These are phyloP conservation scores for Paramecium tetraurelia DNA, from an alignment of 73 alveolate species.

Conservation along the genomic window DNA sequence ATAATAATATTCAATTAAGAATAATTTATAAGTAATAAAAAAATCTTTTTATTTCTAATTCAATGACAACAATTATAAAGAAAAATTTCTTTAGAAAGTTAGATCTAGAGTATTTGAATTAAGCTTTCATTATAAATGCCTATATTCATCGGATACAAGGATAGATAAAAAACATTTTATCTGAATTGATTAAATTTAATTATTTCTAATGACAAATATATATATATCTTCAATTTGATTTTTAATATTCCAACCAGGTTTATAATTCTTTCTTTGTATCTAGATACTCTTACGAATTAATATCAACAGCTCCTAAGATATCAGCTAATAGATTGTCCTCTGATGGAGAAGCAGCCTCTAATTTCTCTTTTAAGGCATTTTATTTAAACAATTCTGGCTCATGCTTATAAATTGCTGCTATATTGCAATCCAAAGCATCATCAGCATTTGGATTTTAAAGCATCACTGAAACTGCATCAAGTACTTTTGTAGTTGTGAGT, in stretches of 20 bases:
- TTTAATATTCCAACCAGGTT: background rate
- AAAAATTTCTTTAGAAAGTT: too few species aligned
- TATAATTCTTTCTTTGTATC: background rate
- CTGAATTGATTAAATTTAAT: background rate
- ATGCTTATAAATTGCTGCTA: slow-evolving; percentile 46
- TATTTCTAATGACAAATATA: too few species aligned
- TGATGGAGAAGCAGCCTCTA: background rate
- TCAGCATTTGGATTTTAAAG: slow-evolving; percentile 48
- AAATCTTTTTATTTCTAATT: too few species aligned
- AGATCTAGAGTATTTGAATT: too few species aligned
- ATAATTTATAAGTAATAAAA: too few species aligned
- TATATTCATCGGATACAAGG: background rate
- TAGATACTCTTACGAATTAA: background rate
- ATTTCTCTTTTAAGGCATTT: background rate
- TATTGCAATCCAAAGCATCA: slow-evolving; percentile 65
- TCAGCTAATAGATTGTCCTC: background rate
- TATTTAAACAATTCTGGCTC: background rate
- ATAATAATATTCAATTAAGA: too few species aligned
- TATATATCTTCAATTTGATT: background rate
- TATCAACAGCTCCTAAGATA: background rate
- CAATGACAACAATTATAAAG: too few species aligned
- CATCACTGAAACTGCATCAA: slow-evolving; percentile 8
- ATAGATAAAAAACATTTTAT: too few species aligned
- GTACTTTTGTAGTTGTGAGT: slow-evolving; percentile 1
- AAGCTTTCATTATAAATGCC: too few species aligned